A percentile compares a stretch with the other conserved stretches of the same genome.
These are phyloP conservation scores for Penicillium bovifimosum DNA, from an alignment of 495 filamentous ascomycete species.

Conservation along the genomic window DNA sequence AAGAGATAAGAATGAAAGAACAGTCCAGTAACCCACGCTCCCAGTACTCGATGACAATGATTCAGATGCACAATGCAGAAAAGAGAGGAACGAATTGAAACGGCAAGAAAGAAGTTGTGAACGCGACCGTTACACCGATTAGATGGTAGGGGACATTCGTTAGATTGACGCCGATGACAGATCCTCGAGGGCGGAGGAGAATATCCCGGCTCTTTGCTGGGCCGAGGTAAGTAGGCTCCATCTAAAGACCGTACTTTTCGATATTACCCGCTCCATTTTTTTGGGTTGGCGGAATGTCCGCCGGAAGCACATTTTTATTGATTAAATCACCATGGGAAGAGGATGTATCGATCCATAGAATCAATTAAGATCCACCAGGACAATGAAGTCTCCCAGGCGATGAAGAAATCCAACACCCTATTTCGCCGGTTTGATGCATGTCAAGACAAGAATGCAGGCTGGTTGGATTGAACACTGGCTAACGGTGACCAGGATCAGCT, in stretches of 20 bases:
- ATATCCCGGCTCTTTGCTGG: neutral
- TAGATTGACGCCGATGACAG: conserved; percentile 19
- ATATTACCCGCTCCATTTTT: conserved; percentile 17
- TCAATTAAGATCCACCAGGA: neutral
- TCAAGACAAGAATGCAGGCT: conserved; percentile 27
- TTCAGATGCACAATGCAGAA: conserved; percentile 26
- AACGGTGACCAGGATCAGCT: neutral
- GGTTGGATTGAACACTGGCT: neutral
- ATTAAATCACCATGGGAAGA: neutral
- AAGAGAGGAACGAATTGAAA: conserved; percentile 18
- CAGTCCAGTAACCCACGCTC: conserved; percentile 28
- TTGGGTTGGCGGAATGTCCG: conserved; percentile 6
- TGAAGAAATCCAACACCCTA: conserved; percentile 16
- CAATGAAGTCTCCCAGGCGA: neutral
- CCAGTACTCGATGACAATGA: conserved; percentile 31
- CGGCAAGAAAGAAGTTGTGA: conserved; percentile 10
- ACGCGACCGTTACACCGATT: conserved; percentile 9
- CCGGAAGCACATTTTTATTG: neutral
- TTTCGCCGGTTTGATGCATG: conserved; percentile 27
- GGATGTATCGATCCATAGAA: neutral
- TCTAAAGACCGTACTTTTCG: conserved; percentile 7
- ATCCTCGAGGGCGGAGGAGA: neutral
- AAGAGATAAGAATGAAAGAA: conserved; percentile 10
- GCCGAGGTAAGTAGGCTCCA: neutral
- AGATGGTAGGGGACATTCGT: conserved; percentile 21